Evolutionary conservation across 2,329 filamentous ascomycete species (phyloP).

Genomic region (Neopestalotiopsis sp.): DNA sequence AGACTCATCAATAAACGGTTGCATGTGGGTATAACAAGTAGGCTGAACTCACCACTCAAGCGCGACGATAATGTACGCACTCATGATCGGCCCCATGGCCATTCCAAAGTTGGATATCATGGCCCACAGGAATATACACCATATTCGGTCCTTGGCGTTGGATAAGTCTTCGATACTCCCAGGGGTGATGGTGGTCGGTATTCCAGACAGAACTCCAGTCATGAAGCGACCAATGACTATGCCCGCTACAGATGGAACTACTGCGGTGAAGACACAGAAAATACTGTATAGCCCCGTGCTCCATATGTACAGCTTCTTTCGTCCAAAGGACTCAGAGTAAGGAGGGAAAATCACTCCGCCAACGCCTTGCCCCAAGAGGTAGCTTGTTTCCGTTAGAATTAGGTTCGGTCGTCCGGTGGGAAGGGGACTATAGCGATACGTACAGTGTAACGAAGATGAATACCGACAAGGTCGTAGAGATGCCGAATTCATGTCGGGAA

Average conservation of each 20-base stretch:
- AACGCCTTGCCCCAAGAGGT: constrained; percentile 3
- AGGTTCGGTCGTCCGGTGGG: background rate
- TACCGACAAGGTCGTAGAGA: background rate
- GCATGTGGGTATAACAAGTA: background rate
- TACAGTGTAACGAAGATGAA: constrained; percentile 8
- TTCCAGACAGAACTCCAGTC: constrained; percentile 50
- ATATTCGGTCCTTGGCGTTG: constrained; percentile 49
- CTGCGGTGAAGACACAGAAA: constrained; percentile 7
- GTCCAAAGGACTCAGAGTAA: background rate
- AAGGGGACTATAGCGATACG: background rate
- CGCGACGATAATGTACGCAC: constrained; percentile 43
- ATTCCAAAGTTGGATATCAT: constrained; percentile 48
- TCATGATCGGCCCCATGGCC: constrained; percentile 49
- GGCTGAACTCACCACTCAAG: constrained; percentile 41
- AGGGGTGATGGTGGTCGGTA: constrained; percentile 51
- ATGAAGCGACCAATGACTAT: constrained; percentile 41
- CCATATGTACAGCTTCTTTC: background rate
- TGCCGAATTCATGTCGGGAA: constrained; percentile 10
- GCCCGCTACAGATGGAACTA: background rate
- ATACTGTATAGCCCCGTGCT: background rate
- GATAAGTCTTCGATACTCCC: constrained; percentile 57
- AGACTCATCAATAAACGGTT: background rate
- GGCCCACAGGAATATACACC: constrained; percentile 52
- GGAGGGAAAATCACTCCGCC: constrained; percentile 4
- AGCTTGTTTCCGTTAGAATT: background rate